These are phyloP conservation scores for Solanum bulbocastanum DNA, from an alignment of 257 asterid species.

Conservation along the genomic window DNA sequence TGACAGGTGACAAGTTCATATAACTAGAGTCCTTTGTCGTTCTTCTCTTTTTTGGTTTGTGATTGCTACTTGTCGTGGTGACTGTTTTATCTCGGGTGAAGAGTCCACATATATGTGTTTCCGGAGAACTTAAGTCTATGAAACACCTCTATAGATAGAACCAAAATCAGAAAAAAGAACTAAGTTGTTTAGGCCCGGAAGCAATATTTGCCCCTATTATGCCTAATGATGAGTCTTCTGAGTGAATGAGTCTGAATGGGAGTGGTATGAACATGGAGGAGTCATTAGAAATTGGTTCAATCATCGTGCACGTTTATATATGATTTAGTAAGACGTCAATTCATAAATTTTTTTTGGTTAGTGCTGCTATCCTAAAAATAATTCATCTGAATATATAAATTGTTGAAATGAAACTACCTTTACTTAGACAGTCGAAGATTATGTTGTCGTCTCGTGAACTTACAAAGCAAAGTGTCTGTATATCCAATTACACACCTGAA, in stretches of 20 bases:
- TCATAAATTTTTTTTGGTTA: neutral
- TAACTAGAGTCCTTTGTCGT: neutral
- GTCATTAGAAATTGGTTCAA: neutral
- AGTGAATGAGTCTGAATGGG: neutral
- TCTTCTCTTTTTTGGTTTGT: neutral
- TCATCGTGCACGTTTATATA: neutral
- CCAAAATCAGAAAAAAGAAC: neutral
- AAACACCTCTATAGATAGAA: neutral
- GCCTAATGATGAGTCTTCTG: neutral
- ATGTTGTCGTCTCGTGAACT: neutral
- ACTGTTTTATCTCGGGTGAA: neutral
- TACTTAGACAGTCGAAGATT: neutral
- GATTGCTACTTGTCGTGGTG: neutral
- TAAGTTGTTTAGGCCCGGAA: neutral
- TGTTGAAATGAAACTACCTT: neutral
- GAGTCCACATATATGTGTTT: neutral
- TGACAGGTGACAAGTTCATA: neutral
- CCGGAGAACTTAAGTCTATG: neutral
- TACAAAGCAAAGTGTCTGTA: neutral
- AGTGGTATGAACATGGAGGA: neutral
- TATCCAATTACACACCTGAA: neutral
- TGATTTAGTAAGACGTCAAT: neutral
- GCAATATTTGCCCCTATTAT: neutral
- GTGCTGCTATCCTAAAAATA: neutral
- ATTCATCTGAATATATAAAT: neutral